Evolutionary conservation across 306 rosid genomes (phyloP).

Genomic region (Trifolium subterraneum): DNA sequence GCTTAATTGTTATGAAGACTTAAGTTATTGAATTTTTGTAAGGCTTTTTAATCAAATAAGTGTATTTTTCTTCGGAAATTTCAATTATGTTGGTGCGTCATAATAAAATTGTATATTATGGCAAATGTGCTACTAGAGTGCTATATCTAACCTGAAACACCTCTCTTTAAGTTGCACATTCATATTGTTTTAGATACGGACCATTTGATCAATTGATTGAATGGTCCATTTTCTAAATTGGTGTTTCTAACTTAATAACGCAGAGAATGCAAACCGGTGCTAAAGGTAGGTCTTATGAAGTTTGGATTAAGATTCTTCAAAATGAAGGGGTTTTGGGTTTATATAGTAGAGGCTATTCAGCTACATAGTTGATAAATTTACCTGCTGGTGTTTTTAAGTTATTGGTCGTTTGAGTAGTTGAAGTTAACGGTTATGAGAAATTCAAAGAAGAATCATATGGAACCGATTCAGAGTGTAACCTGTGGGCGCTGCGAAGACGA

Average conservation of each 20-base stretch:
- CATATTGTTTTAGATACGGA: too few relatives aligned
- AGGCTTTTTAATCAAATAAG: background rate
- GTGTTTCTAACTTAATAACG: constrained; percentile 55
- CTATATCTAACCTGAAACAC: too few relatives aligned
- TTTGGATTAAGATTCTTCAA: constrained; percentile 58
- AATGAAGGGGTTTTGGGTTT: constrained; percentile 84
- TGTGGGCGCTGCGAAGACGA: constrained; percentile 92
- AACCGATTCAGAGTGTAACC: constrained; percentile 79
- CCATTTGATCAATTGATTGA: too few relatives aligned
- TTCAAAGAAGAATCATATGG: constrained; percentile 49
- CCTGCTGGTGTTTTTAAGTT: constrained; percentile 93
- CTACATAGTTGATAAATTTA: constrained; percentile 72
- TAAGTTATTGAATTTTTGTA: background rate
- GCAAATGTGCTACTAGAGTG: background rate
- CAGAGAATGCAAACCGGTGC: constrained; percentile 93
- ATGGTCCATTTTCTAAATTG: too few relatives aligned
- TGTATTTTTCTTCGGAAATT: background rate
- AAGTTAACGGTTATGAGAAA: constrained; percentile 65
- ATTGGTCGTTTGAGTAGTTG: constrained; percentile 84
- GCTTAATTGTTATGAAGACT: too few relatives aligned
- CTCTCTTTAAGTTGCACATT: too few relatives aligned
- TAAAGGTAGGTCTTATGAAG: constrained; percentile 76
- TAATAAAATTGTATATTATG: background rate
- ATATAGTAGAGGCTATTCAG: constrained; percentile 83
- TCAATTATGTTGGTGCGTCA: background rate